Base-by-base conservation (phyloP, 2,329 filamentous ascomycete species). In the Colletotrichum plurivorum region DNA sequence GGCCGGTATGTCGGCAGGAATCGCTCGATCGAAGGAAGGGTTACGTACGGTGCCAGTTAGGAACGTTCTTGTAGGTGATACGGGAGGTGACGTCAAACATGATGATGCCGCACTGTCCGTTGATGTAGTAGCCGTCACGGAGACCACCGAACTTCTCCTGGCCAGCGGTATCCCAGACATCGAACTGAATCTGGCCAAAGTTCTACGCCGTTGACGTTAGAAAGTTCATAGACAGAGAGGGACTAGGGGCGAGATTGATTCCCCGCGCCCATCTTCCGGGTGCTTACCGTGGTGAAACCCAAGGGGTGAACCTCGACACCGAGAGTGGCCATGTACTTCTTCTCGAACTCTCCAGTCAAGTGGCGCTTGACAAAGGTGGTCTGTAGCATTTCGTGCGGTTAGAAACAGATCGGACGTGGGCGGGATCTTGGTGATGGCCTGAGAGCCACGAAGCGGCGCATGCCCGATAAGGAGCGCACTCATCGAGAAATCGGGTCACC, bases 11-110 rank as follows among this genome's bases (percentile, higher is more conserved):
- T 31, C 16, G 25, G 49, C n/a, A 9, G 39, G 22, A 25, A 41
- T 65, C 49, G 31, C 56, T 65, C 31, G 25, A 15, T 39, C 25
- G 15, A 43, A 51, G 49, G 31, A 36, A 15, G 57, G 27, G 27
- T 48, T 70, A 91, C 94, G 83, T 92, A 97, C 96, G 96, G 87
- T 99, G 96, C 96, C 96, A 99, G 93, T 98, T 98, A 87, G 96
- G 96, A 74, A 99, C 96, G 89, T 99, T 99, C 93, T 99, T 99
- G 93, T 99, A 99, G 84, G 96, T 99, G 84, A 99, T 98, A 82
- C 96, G 94, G 76, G 95, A 98, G 73, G 96, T 98, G 75, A 99
- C 95, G 85, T 99, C 95, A 85, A 99, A 99, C 95, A 99, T 99
- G 92, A 99, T 98, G 89, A 99, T 98, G 87, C 96, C 95, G 85